phyloP scores from a whole-genome alignment of 192 early-diverging fungal species.

The Diversispora eburnea region DNA sequence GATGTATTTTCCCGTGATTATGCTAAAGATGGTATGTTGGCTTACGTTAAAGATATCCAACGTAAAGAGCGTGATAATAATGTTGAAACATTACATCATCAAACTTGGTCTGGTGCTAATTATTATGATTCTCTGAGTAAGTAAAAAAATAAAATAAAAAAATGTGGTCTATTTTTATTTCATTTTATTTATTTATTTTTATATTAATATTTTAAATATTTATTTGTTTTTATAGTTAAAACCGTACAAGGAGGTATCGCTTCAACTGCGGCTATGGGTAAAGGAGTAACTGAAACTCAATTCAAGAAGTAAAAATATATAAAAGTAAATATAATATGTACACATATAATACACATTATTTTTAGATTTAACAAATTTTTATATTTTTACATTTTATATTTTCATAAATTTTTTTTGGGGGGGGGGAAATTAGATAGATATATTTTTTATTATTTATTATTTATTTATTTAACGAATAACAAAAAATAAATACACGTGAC shows the following conservation, averaged over 20 bases:
- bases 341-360: too few species aligned
- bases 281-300: conserved; percentile 83
- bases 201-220: conserved; percentile 60
- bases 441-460: too few species aligned
- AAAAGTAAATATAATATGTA: too few species aligned
- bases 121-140: conserved; percentile 76
- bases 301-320: conserved; percentile 40
- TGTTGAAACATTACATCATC: conserved; percentile 91
- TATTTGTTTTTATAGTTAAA: conserved; percentile 51
- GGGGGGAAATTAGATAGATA: too few species aligned
- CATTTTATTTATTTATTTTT: not conserved
- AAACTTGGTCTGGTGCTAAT: conserved; percentile 92
- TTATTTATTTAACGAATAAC: too few species aligned
- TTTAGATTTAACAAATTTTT: too few species aligned
- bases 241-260: conserved; percentile 91
- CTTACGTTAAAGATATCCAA: conserved; percentile 90
- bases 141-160: not conserved
- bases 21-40: conserved; percentile 86
- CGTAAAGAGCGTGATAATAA: conserved; percentile 84
- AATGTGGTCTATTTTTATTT: too few species aligned
- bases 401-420: too few species aligned
- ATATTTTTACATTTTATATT: too few species aligned
- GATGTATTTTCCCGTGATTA: conserved; percentile 82
- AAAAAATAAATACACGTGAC: too few species aligned
- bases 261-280: conserved; percentile 93